Percentiles rank a stretch among this genome's conserved stretches.
These are phyloP conservation scores for Colletotrichum zoysiae DNA, from an alignment of 2,329 filamentous ascomycete species.

Conservation along the genomic window DNA sequence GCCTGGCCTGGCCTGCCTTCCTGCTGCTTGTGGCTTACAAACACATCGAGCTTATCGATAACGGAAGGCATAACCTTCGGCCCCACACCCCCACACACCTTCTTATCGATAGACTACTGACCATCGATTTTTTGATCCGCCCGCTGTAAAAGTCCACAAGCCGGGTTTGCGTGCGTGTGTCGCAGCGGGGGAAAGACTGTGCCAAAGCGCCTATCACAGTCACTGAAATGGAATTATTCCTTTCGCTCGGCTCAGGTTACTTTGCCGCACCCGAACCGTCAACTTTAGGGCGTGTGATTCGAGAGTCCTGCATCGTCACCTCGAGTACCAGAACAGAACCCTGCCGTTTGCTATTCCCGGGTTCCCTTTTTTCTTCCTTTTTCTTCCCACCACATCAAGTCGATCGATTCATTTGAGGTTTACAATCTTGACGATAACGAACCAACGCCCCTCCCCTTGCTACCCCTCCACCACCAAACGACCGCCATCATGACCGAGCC, in stretches of 20 bases:
- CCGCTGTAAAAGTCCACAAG: slow-evolving; percentile 18
- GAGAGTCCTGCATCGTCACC: slow-evolving; percentile 18
- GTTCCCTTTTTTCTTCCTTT: neutral
- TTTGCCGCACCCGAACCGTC: slow-evolving; percentile 26
- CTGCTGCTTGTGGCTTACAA: slow-evolving; percentile 13
- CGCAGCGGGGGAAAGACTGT: slow-evolving; percentile 17
- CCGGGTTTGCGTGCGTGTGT: slow-evolving; percentile 11
- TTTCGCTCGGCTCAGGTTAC: slow-evolving; percentile 34
- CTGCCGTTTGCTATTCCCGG: slow-evolving; percentile 1
- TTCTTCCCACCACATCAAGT: neutral
- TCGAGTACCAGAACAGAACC: slow-evolving; percentile 15
- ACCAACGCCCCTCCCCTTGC: neutral
- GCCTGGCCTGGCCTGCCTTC: neutral
- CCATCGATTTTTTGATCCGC: slow-evolving; percentile 3
- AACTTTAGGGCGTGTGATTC: slow-evolving; percentile 26
- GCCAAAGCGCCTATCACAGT: slow-evolving; percentile 39
- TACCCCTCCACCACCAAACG: slow-evolving; percentile 15
- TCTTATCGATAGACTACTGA: neutral
- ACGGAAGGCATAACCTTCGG: neutral
- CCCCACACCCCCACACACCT: too few species aligned
- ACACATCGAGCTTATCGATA: slow-evolving; percentile 2
- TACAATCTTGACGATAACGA: neutral
- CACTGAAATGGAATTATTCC: slow-evolving; percentile 23
- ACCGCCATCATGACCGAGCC: slow-evolving; percentile 61
- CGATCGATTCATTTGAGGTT: neutral